Evolutionary conservation across 495 filamentous ascomycete species (phyloP).

Genomic region (Penicillium canescens): DNA sequence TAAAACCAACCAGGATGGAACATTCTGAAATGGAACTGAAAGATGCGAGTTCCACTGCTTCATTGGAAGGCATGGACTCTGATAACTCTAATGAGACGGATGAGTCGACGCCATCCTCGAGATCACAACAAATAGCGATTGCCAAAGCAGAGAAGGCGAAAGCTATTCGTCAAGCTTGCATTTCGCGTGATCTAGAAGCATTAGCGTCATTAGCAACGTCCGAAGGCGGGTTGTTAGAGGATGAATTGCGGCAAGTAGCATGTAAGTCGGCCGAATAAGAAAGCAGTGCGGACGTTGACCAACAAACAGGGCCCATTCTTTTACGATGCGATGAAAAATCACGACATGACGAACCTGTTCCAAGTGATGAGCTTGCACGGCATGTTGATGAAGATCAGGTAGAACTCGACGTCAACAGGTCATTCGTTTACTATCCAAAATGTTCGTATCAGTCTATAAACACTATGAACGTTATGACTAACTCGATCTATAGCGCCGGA

Average conservation of each 20-base stretch:
- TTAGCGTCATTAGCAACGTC: conserved; percentile 69
- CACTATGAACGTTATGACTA: not conserved
- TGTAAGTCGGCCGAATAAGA: conserved; percentile 61
- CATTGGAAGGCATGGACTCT: too few species aligned
- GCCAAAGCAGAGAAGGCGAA: conserved; percentile 28
- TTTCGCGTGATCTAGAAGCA: conserved; percentile 57
- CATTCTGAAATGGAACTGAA: not conserved
- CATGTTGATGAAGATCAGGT: conserved; percentile 91
- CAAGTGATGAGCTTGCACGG: conserved; percentile 57
- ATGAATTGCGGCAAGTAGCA: conserved; percentile 75
- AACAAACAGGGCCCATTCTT: conserved; percentile 70
- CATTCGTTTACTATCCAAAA: conserved; percentile 95
- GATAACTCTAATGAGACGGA: not conserved
- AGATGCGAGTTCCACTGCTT: not conserved
- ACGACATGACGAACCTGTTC: conserved; percentile 21
- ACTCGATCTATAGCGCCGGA: conserved; percentile 38
- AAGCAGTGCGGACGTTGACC: not conserved
- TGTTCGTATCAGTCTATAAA: conserved; percentile 48
- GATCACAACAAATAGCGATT: conserved; percentile 1
- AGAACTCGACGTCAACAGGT: conserved; percentile 84
- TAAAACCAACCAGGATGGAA: not conserved
- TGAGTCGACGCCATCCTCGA: not conserved
- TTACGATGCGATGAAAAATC: conserved; percentile 54
- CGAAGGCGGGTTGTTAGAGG: conserved; percentile 73
- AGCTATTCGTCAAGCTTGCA: conserved; percentile 69